These are phyloP conservation scores for Triangularia setosa DNA, from an alignment of 2,329 filamentous ascomycete species.

Conservation along the genomic window DNA sequence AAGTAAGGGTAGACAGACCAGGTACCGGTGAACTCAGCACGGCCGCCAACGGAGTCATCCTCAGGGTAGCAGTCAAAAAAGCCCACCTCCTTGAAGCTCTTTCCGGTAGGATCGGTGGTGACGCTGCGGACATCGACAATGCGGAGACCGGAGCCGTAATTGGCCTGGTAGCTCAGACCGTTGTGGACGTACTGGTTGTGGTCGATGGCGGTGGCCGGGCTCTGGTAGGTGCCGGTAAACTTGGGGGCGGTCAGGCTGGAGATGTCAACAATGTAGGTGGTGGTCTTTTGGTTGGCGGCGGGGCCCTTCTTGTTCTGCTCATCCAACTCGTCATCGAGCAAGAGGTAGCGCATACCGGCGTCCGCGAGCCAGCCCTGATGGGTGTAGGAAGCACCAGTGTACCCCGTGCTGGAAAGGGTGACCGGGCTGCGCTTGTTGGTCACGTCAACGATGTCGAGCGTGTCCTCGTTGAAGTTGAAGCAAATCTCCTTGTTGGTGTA, in stretches of 20 bases:
- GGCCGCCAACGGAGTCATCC: constrained; percentile 41
- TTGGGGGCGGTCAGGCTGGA: constrained; percentile 22
- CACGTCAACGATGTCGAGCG: constrained; percentile 25
- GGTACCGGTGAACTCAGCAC: constrained; percentile 39
- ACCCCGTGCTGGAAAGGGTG: constrained; percentile 13
- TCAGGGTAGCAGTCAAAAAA: constrained; percentile 51
- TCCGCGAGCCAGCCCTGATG: constrained; percentile 57
- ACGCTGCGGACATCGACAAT: constrained; percentile 37
- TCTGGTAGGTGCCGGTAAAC: constrained; percentile 41
- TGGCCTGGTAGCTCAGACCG: constrained; percentile 44
- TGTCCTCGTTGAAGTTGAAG: constrained; percentile 47
- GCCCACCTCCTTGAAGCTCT: constrained; percentile 44
- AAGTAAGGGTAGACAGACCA: constrained; percentile 49
- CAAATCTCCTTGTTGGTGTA: constrained; percentile 51
- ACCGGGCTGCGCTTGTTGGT: constrained; percentile 24
- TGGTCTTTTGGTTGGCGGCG: constrained; percentile 41
- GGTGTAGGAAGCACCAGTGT: constrained; percentile 40
- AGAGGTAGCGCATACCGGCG: constrained; percentile 40
- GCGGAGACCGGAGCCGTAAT: constrained; percentile 47
- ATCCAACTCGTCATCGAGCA: constrained; percentile 52
- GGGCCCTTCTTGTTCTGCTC: constrained; percentile 40
- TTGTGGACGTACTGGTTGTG: constrained; percentile 48
- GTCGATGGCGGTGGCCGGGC: constrained; percentile 40
- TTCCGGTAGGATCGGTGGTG: constrained; percentile 35
- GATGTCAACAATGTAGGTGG: constrained; percentile 51